phyloP scores from a whole-genome alignment of 163 green algal species.

The Chloromonas sp. region DNA sequence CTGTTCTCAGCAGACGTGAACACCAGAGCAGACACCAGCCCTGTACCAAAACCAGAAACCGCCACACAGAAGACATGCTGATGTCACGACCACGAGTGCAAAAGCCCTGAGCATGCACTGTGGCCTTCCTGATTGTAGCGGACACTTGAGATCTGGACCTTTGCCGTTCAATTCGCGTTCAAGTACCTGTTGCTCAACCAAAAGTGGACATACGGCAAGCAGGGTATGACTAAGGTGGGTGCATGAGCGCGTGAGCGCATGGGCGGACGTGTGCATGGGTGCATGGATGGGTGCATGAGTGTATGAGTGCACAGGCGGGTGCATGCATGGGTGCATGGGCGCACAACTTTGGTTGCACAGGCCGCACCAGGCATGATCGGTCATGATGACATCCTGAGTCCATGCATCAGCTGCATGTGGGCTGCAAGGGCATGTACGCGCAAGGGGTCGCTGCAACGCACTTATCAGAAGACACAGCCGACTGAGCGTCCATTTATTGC shows the following conservation, averaged over 20 bases:
- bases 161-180: conserved; percentile 86
- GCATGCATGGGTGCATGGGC: not conserved
- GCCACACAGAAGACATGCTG: not conserved
- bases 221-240: conserved; percentile 68
- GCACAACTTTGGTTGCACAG: not conserved
- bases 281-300: not conserved
- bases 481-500: too few relatives aligned
- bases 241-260: conserved; percentile 13
- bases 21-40: not conserved
- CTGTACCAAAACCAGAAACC: not conserved
- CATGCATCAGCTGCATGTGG: not conserved
- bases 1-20: not conserved
- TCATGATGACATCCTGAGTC: not conserved
- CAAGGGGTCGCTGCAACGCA: too few relatives aligned
- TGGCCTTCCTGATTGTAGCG: conserved; percentile 47
- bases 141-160: conserved; percentile 92
- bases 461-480: too few relatives aligned
- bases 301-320: not conserved
- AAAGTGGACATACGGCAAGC: conserved; percentile 82
- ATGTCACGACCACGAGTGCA: not conserved
- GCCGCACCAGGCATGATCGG: not conserved
- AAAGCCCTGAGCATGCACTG: not conserved
- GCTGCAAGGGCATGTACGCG: not conserved
- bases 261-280: too few relatives aligned
- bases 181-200: conserved; percentile 68